Base-by-base conservation (phyloP, 106 monocot genomes). In the Iris macrosiphon region DNA sequence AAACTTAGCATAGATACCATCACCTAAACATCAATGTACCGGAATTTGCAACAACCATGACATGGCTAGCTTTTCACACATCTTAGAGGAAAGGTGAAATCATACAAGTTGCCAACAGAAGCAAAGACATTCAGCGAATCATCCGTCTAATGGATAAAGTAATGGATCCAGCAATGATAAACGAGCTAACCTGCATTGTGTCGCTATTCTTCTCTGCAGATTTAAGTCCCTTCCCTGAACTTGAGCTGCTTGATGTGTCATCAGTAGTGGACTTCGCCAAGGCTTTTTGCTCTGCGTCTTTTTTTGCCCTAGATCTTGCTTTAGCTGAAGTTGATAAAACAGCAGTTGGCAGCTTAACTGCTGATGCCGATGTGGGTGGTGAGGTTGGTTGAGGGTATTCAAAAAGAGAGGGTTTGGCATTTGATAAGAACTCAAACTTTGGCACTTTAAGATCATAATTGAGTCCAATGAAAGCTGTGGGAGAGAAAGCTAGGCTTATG, bases 391-490 rank as follows among this genome's bases (percentile, higher is more conserved):
- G 85, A 45, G 91, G 98, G 61, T 99, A 99, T 43, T 91, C 98
- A 63, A 91, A 99, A 1, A 99, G 64, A n/a, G 91, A 83, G 45
- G 98, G 91, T 59, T 90, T 99, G 35, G 84, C 98, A 52, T 83
- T 65, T 27, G 98, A 99, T 35, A 99, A 45, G 63, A 99, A 92
- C 55, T 99, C 91, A 76, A 99, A 99, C 53, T 52, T 83, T 29
- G 98, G 98, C n/a, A 99, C 91, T 78, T 92, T 87, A 29, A 99
- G 75, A 59, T 99, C 87, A 68, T 87, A 78, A 59, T 99, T 99
- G 37, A 99, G 81, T 5, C 98, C 98, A 39, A 99, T 79, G 38
- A 99, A 84, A 39, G 98, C 91, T 37, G 98, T 91, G 15, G 87
- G 83, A 11, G 98, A 91, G 63, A 99, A 99, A 12, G 98, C 40